These are phyloP conservation scores for Alternaria viburni DNA, from an alignment of 2,329 filamentous ascomycete species.

Conservation along the genomic window DNA sequence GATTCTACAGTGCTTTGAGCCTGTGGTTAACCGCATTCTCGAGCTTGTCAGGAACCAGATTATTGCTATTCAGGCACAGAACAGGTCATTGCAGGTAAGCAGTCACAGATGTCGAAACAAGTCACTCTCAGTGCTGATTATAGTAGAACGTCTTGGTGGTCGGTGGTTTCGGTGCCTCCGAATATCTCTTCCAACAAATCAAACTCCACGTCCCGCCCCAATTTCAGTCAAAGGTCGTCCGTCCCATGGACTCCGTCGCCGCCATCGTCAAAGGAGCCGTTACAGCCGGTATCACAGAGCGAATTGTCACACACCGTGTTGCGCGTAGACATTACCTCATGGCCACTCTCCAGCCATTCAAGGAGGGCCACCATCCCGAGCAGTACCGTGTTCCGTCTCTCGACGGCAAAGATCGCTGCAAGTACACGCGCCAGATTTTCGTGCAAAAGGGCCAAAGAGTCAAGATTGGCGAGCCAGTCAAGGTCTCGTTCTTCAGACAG, in stretches of 20 bases:
- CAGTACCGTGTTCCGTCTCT: constrained; percentile 96
- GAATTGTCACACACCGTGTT: constrained; percentile 95
- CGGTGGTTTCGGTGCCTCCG: constrained; percentile 96
- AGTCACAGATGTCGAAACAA: background rate
- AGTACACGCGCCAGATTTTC: constrained; percentile 97
- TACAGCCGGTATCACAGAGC: constrained; percentile 95
- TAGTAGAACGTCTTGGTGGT: constrained; percentile 87
- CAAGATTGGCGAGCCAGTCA: constrained; percentile 98
- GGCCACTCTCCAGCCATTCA: constrained; percentile 98
- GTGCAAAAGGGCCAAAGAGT: constrained; percentile 98
- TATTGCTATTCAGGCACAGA: constrained; percentile 97
- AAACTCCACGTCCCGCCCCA: constrained; percentile 97
- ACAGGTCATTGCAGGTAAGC: constrained; percentile 79
- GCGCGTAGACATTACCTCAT: constrained; percentile 98
- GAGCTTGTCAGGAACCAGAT: constrained; percentile 98
- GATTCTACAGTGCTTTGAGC: constrained; percentile 98
- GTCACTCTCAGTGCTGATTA: constrained; percentile 31
- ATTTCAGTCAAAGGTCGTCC: constrained; percentile 97
- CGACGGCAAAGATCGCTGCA: constrained; percentile 97
- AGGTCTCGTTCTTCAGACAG: constrained; percentile 98
- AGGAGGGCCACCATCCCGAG: constrained; percentile 97
- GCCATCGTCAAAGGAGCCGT: constrained; percentile 99
- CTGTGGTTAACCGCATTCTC: constrained; percentile 94
- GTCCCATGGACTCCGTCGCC: constrained; percentile 98
- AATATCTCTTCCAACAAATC: constrained; percentile 99